Conservation (phyloP, 352 stramenopile genomes). For the Globisporangium uncinulatum region DNA sequence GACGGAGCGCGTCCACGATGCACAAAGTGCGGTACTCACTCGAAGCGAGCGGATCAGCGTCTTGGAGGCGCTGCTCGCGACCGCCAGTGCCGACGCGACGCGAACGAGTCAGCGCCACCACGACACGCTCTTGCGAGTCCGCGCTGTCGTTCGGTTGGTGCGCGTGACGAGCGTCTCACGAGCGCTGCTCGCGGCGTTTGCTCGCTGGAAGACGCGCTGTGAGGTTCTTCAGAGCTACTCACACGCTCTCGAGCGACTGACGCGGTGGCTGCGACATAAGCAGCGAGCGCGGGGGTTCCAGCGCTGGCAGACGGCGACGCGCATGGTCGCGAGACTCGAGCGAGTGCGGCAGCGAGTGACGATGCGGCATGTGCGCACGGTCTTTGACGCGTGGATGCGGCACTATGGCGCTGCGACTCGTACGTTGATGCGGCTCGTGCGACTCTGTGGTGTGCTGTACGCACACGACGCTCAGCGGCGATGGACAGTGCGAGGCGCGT, state of each 20-base stretch:
- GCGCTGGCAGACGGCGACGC: conserved; percentile 21
- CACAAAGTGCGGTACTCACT: conserved; percentile 1
- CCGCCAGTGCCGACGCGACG: not conserved
- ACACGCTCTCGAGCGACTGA: conserved; percentile 9
- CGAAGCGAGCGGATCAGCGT: not conserved
- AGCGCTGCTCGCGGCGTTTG: conserved; percentile 12
- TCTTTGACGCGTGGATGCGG: conserved; percentile 5
- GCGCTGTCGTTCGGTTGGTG: not conserved
- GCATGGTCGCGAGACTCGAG: not conserved
- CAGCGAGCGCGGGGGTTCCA: conserved; percentile 16
- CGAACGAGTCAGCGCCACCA: not conserved
- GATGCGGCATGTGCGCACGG: not conserved
- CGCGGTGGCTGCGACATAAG: conserved; percentile 15
- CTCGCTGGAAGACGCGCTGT: conserved; percentile 18
- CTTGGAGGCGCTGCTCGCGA: conserved; percentile 1
- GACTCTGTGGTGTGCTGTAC: not conserved
- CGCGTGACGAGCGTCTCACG: not conserved
- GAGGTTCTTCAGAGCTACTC: conserved; percentile 2
- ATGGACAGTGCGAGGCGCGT: conserved; percentile 7
- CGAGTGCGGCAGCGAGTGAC: conserved; percentile 3
- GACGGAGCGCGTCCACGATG: conserved; percentile 1
- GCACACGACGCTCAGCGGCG: not conserved
- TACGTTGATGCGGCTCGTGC: conserved; percentile 3
- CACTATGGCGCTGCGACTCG: not conserved
- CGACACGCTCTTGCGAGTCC: not conserved